Base-by-base conservation (phyloP, 768 basidiomycete genomes). In the Lentinula guzmanii region DNA sequence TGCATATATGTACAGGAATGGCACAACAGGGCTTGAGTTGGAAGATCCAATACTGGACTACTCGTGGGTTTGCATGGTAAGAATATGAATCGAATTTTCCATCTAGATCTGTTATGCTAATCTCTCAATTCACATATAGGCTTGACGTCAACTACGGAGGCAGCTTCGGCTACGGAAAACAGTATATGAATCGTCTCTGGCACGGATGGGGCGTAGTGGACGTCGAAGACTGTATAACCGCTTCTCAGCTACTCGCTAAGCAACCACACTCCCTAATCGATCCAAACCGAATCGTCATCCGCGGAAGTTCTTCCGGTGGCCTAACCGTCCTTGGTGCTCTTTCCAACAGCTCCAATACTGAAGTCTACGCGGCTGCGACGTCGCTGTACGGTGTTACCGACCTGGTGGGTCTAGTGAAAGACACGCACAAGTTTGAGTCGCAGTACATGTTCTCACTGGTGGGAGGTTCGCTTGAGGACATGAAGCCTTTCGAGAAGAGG, bases 141-240 rank as follows among this genome's bases (percentile, higher is more conserved):
- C 65, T 89, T 39, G 87, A 89, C 58, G 89, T 93, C 46, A 87
- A 93, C 66, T 88, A 91, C 62, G 81, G 89, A 1, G 92, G 91
- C 0, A 89, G 87, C 0, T 83, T 83, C 4, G 86, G 90, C 0
- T 91, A 86, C 66, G 91, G 91, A 0, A 80, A 87, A 4, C 73
- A 76, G 48, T 93, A 90, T 68, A 82, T 81, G 61, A 78, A 80
- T 58, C 80, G 86, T 15, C 82, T 93, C 3, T 75, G 76, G 42
- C 80, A 77, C 5, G 73, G 82, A 11, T 94, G 92, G 92, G 92
- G 91, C 3, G 65, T 91, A 13, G 81, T 86, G 7, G 92, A 94
- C 65, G 80, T 88, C 1, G 73, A 80, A 18, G 92, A 94, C 68
- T 83, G 82, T 61, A 82, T 84, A 42, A 69, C 73, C n/a, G 83